phyloP scores from a whole-genome alignment of 23 red algal species.

The Gracilaria domingensis region DNA sequence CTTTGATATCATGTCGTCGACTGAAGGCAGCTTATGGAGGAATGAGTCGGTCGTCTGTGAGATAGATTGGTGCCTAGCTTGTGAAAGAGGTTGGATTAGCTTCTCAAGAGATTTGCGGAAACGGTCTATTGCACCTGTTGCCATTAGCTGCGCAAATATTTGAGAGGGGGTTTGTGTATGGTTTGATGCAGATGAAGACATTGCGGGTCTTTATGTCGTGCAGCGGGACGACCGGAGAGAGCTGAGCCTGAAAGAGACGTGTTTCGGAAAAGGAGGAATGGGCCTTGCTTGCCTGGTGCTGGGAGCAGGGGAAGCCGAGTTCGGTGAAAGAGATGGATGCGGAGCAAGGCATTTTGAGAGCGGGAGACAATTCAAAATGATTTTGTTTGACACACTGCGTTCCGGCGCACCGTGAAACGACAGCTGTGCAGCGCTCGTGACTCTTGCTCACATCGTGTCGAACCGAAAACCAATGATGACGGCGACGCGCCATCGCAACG shows the following conservation, averaged over 20 bases:
- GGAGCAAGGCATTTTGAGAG: too few relatives aligned
- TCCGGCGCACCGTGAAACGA: too few relatives aligned
- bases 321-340: too few relatives aligned
- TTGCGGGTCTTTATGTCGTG: neutral
- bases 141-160: slow-evolving; percentile 32
- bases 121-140: slow-evolving; percentile 31
- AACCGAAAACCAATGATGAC: too few relatives aligned
- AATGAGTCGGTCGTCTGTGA: slow-evolving; percentile 14
- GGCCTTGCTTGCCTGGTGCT: too few relatives aligned
- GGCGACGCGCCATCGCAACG: too few relatives aligned
- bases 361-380: too few relatives aligned
- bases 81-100: slow-evolving; percentile 20
- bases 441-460: too few relatives aligned
- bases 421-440: too few relatives aligned
- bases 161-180: neutral
- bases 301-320: too few relatives aligned
- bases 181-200: neutral
- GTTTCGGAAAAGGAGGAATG: too few relatives aligned
- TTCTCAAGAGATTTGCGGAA: slow-evolving; percentile 36
- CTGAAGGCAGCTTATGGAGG: neutral
- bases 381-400: too few relatives aligned
- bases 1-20: neutral
- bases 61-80: slow-evolving; percentile 19
- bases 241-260: neutral
- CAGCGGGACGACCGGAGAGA: neutral